These are phyloP conservation scores for Sporothrix phasma DNA, from an alignment of 2,329 filamentous ascomycete genomes.

Conservation along the genomic window DNA sequence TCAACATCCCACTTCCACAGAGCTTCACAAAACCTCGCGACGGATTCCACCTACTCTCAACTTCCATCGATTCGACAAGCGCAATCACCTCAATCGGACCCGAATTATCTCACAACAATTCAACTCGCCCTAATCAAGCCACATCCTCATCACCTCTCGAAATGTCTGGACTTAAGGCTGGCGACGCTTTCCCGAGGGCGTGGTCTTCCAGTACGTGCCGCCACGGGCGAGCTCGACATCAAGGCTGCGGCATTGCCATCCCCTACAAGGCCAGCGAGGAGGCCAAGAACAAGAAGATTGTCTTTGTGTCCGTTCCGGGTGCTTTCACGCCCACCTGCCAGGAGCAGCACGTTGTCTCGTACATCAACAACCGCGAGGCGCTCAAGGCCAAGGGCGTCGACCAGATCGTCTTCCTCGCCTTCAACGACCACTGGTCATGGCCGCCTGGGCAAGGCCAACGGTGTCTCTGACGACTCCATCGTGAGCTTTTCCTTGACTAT, in stretches of 20 bases:
- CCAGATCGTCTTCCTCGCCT: constrained; percentile 68
- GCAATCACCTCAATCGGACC: no score
- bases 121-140: no score
- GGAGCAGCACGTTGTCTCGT: constrained; percentile 69
- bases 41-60: background rate
- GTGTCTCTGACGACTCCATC: constrained; percentile 57
- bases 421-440: constrained; percentile 85
- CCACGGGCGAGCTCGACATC: background rate
- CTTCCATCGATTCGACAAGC: background rate
- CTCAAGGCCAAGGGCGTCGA: constrained; percentile 76
- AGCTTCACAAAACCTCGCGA: background rate
- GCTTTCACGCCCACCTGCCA: constrained; percentile 86
- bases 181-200: background rate
- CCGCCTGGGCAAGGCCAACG: constrained; percentile 83
- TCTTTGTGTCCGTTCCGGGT: constrained; percentile 49
- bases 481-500: constrained; percentile 28
- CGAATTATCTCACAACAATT: no score
- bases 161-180: background rate
- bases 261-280: constrained; percentile 4
- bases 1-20: background rate
- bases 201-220: background rate
- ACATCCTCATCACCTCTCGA: background rate
- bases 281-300: constrained; percentile 37
- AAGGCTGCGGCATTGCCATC: background rate
- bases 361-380: constrained; percentile 59